Conservation (phyloP, 1,284 basidiomycete species). For the Austroboletus novae-zelandiae region DNA sequence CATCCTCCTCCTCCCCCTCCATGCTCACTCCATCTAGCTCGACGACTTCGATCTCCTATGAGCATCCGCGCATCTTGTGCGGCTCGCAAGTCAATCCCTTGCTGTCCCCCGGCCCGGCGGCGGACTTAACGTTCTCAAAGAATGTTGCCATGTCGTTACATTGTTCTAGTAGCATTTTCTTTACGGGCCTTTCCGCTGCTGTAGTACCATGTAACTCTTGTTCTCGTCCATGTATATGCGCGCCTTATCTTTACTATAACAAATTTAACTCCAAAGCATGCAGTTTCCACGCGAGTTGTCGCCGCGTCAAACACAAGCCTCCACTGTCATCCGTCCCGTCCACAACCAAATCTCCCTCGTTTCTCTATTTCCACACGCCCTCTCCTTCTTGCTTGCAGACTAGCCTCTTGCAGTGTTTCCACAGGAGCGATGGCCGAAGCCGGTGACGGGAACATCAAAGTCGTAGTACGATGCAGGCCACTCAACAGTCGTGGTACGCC, state of each 20-base stretch:
- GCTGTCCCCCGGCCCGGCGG: not conserved
- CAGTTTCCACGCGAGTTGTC: conserved; percentile 21
- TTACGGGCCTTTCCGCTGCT: not conserved
- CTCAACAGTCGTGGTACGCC: conserved; percentile 86
- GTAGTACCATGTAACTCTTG: not conserved
- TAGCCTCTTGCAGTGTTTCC: conserved; percentile 12
- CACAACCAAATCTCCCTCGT: conserved; percentile 5
- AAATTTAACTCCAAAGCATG: not conserved
- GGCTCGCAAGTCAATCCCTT: not conserved
- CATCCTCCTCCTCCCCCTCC: not conserved
- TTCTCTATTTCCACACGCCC: not conserved
- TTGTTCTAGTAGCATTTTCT: conserved; percentile 4
- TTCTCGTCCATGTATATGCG: not conserved
- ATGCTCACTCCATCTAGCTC: conserved; percentile 49
- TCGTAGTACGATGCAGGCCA: conserved; percentile 94
- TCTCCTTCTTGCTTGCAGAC: conserved; percentile 13
- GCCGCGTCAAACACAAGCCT: conserved; percentile 15
- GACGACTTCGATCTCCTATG: conserved; percentile 89
- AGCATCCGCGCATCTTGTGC: conserved; percentile 10
- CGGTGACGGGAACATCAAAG: conserved; percentile 90
- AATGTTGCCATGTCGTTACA: not conserved
- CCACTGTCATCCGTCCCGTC: not conserved
- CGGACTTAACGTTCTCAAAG: conserved; percentile 2
- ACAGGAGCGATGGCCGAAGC: conserved; percentile 47
- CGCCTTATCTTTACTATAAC: not conserved